Percentiles rank a stretch among this genome's conserved stretches.
Evolutionary conservation across 352 stramenopile genomes (phyloP).

Genomic region (Phytophthora constricta): DNA sequence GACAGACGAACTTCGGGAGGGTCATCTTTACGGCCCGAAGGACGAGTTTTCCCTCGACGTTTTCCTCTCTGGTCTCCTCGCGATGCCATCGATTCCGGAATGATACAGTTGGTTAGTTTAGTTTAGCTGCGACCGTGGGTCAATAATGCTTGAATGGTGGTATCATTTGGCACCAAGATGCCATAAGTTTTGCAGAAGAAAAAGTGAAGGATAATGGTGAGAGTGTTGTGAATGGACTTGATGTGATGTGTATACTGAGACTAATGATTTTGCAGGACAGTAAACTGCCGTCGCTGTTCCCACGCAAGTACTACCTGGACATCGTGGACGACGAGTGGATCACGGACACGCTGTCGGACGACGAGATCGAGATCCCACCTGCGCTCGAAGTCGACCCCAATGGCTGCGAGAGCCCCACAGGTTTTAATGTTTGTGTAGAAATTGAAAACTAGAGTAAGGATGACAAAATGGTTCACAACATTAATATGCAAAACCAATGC

Average conservation of each 20-base stretch:
- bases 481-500: too few relatives aligned
- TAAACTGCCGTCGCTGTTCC: constrained; percentile 75
- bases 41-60: constrained; percentile 32
- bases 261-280: constrained; percentile 50
- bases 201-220: constrained; percentile 4
- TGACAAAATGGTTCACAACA: neutral
- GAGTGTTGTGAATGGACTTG: neutral
- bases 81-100: constrained; percentile 22
- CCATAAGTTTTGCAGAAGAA: too few relatives aligned
- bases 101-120: too few relatives aligned
- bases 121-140: too few relatives aligned
- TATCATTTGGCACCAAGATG: neutral
- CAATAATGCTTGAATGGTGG: constrained; percentile 7
- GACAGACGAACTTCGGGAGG: constrained; percentile 71
- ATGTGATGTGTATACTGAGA: neutral
- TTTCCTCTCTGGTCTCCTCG: neutral
- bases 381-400: constrained; percentile 63
- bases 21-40: constrained; percentile 40
- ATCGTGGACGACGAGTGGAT: constrained; percentile 88
- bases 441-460: too few relatives aligned
- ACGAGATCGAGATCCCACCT: constrained; percentile 79
- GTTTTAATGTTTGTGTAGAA: too few relatives aligned
- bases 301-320: constrained; percentile 74
- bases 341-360: constrained; percentile 77
- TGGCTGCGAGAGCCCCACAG: constrained; percentile 54